phyloP scores from a whole-genome alignment of 306 rosid genomes.

The Elaeagnus macrophylla region DNA sequence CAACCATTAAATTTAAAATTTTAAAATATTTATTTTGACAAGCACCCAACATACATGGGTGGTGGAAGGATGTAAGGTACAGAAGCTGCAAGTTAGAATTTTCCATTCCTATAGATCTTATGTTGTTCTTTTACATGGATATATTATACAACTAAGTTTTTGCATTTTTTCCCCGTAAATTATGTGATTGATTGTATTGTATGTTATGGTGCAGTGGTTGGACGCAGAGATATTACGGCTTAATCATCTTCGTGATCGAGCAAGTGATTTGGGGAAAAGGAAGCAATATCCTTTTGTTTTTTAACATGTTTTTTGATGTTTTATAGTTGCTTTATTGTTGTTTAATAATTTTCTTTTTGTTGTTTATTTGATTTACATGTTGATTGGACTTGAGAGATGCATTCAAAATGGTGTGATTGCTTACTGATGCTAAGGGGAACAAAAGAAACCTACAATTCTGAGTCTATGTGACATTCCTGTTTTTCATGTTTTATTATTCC shows the following conservation, averaged over 20 bases:
- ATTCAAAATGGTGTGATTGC: too few relatives aligned
- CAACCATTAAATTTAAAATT: too few relatives aligned
- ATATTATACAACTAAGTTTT: too few relatives aligned
- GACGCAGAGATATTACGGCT: slow-evolving; percentile 85
- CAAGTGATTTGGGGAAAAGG: slow-evolving; percentile 89
- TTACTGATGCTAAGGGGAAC: too few relatives aligned
- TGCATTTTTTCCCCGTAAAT: not conserved
- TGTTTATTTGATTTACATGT: not conserved
- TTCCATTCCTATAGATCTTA: too few relatives aligned
- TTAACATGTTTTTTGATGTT: not conserved
- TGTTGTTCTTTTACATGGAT: too few relatives aligned
- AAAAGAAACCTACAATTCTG: not conserved
- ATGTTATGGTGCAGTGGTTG: slow-evolving; percentile 62
- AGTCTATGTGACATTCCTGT: not conserved
- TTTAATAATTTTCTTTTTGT: slow-evolving; percentile 1
- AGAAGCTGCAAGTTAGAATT: too few relatives aligned
- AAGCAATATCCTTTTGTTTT: slow-evolving; percentile 85
- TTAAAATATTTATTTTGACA: too few relatives aligned
- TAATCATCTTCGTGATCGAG: slow-evolving; percentile 97
- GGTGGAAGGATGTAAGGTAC: too few relatives aligned
- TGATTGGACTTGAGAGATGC: too few relatives aligned
- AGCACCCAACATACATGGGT: too few relatives aligned
- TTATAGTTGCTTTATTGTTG: slow-evolving; percentile 6
- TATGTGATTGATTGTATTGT: slow-evolving; percentile 16
- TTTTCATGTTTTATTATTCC: not conserved